phyloP scores from a whole-genome alignment of 2,329 filamentous ascomycete species.

The Chaetomiaceae sp. region DNA sequence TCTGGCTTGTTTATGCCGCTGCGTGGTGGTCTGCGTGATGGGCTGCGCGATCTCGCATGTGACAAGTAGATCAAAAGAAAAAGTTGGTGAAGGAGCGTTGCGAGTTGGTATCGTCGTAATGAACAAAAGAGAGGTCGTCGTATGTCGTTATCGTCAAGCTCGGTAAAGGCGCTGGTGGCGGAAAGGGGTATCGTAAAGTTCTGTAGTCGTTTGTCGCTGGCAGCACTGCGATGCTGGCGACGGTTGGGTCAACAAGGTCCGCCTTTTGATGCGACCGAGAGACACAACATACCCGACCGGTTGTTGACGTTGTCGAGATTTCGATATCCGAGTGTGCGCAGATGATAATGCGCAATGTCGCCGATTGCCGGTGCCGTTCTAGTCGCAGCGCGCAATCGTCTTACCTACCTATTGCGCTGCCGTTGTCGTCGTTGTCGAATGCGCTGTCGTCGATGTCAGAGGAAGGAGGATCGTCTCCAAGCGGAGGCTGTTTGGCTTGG shows the following conservation, averaged over 20 bases:
- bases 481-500: slow-evolving; percentile 28
- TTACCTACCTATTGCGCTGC: slow-evolving; percentile 22
- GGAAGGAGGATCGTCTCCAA: slow-evolving; percentile 16
- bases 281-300: slow-evolving; percentile 12
- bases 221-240: slow-evolving; percentile 8
- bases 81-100: slow-evolving; percentile 8
- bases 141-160: slow-evolving; percentile 15
- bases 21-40: slow-evolving; percentile 11
- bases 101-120: slow-evolving; percentile 2
- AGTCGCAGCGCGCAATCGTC: slow-evolving; percentile 13
- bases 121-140: slow-evolving; percentile 12
- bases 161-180: background rate
- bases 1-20: slow-evolving; percentile 30
- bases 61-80: slow-evolving; percentile 8
- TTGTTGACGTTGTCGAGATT: slow-evolving; percentile 6
- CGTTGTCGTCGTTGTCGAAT: slow-evolving; percentile 19
- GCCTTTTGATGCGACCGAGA: slow-evolving; percentile 12
- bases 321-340: background rate
- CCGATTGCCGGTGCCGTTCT: slow-evolving; percentile 10
- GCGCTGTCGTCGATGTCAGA: slow-evolving; percentile 21
- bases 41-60: slow-evolving; percentile 21
- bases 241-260: slow-evolving; percentile 14
- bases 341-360: slow-evolving; percentile 9
- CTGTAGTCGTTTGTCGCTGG: slow-evolving; percentile 1
- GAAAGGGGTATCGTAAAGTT: background rate